A percentile compares a stretch with the other conserved stretches of the same genome.
phyloP scores from a whole-genome alignment of 2,329 filamentous ascomycete genomes.

The Fusarium pseudonygamai region DNA sequence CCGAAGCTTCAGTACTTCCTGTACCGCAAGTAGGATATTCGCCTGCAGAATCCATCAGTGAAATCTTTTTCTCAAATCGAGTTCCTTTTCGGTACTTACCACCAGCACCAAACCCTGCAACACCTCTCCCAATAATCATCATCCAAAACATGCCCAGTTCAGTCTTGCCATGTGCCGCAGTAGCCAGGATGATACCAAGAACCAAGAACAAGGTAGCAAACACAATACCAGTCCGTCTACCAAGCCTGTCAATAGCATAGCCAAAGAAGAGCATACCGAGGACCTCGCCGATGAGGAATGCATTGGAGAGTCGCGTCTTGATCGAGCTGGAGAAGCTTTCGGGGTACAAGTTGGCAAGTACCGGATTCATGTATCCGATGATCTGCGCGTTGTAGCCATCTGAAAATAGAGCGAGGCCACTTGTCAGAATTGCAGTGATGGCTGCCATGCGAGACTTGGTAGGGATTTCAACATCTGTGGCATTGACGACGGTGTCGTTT shows the following conservation, averaged over 20 bases:
- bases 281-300: background rate
- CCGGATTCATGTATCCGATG: background rate
- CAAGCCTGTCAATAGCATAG: background rate
- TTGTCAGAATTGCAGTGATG: background rate
- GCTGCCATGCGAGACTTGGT: background rate
- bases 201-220: background rate
- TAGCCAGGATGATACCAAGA: background rate
- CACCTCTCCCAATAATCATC: background rate
- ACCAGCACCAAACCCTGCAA: background rate
- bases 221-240: background rate
- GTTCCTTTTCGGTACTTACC: background rate
- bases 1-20: background rate
- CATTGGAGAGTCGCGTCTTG: background rate
- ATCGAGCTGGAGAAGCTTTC: background rate
- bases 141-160: background rate
- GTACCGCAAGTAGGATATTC: background rate
- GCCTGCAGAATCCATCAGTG: background rate
- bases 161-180: background rate
- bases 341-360: background rate
- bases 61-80: fast-evolving
- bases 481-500: background rate
- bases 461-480: fast-evolving
- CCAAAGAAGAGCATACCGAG: background rate
- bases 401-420: background rate
- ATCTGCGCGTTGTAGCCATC: background rate